Base-by-base conservation (phyloP, 176 grass and related monocot genomes). In the Saccharum spontaneum region DNA sequence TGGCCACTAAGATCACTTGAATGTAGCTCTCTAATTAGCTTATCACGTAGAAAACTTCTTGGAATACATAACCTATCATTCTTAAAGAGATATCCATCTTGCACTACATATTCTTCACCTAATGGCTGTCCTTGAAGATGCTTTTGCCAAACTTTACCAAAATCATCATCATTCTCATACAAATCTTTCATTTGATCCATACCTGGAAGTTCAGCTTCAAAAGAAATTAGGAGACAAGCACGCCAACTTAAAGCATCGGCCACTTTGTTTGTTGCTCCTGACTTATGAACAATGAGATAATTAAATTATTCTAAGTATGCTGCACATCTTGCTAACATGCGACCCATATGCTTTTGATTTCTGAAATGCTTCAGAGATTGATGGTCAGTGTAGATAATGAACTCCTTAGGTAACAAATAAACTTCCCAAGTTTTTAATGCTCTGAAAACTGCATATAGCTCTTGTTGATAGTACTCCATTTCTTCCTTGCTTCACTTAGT, bases 131-230 rank as follows among this genome's bases (percentile, higher is more conserved):
- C 8, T 34, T 67, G 41, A 1, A 80, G 17, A 23, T 80, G 44
- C 18, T 69, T 69, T 4, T 52, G 1, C 78, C 44, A 80, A 8
- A 80, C 26, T 23, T 68, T 17, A 1, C 64, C 78, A 37, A 69
- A 52, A 2, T 69, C 44, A 23, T 52, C 18, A 50, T 80, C 43
- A 52, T 69, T 12, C 63, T 67, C 44, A 68, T 80, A 80, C 18
- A 80, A 80, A 1, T 80, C 43, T 18, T 80, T 80, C 1, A 67
- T 67, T 28, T 80, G 41, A 8, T 67, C 77, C 26, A 79, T 34
- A 13, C 39, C 15, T 60, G 2, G 41, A 79, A 79, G 62, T 79
- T 67, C 62, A 14, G 26, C 76, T 3, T 65, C 59, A 28, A 74
- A 24, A 52, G 59, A 82, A 69, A 10, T 7, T 13, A 41, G 26